Evolutionary conservation across 768 basidiomycete species (phyloP), one percentile per base, ranked within the genome.

Genomic region (Omphalotus guepiniiformis): DNA sequence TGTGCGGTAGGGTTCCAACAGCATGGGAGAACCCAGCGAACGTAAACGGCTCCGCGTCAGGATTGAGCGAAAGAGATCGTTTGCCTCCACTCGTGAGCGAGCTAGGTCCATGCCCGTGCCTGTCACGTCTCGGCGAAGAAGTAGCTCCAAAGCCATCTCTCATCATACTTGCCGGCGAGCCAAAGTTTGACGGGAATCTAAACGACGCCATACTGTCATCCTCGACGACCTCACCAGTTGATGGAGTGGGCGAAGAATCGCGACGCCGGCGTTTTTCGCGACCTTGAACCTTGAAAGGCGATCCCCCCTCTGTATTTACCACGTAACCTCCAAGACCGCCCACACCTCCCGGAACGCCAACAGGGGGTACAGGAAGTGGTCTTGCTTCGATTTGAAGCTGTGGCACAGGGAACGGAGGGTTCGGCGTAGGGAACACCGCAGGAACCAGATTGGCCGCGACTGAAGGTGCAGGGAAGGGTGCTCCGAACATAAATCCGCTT

Each of bases 261-360:
- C 80, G 72, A 12, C 86, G 76, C 50, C 79, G 83, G 50, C 88
- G 74, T 64, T 93, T 92, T 66, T 93, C 88, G 47, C 89, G 73
- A 15, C 90, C 90, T 64, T 92, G 88, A 3, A 69, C 68, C 51
- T 64, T 71, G 55, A 69, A 73, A 4, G 73, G 72, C 18, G 71
- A 67, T 9, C 69, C 58, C 21, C 75, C 71, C 8, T 34, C 7
- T 13, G 32, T 27, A 22, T 47, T 39, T 18, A 46, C 23, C 16
- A 46, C 44, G 35, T 36, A 46, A 3, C n/a, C 30, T 32, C 30
- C 30, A 9, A n/a, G 9, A 32, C 30, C 30, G 9, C 30, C 46
- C 27, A 29, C 21, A 29, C 9, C 18, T 18, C 37, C 28, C 9
- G 12, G 22, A 38, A 23, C 13, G 29, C 66, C 62, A 4, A 57